Evolutionary conservation across 345 rosid genomes (phyloP).

Genomic region (Gossypium stocksii): DNA sequence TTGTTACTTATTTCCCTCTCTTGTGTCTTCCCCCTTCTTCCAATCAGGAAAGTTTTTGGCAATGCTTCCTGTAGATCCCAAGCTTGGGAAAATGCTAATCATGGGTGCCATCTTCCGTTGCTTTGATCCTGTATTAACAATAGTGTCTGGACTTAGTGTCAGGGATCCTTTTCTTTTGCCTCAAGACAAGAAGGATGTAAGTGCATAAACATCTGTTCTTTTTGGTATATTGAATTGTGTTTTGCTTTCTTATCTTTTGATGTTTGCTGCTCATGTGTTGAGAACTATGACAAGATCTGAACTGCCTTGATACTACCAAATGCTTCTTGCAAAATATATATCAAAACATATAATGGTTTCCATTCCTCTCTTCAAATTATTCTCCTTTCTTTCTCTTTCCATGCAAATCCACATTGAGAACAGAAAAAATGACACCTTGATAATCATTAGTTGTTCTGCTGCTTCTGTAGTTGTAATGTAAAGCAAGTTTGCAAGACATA

Average conservation of each 20-base stretch:
- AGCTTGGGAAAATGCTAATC: conserved; percentile 96
- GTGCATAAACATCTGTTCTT: conserved; percentile 17
- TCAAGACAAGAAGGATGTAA: conserved; percentile 94
- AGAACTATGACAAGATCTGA: background rate
- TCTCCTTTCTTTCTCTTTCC: background rate
- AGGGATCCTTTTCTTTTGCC: conserved; percentile 98
- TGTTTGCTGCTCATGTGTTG: background rate
- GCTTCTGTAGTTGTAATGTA: background rate
- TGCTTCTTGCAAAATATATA: background rate
- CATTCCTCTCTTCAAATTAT: background rate
- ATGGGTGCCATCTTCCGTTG: conserved; percentile 94
- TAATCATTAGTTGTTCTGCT: background rate
- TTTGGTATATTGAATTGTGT: background rate
- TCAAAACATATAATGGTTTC: background rate
- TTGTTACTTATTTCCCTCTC: conserved; percentile 1
- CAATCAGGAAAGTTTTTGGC: conserved; percentile 72
- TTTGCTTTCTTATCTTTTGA: background rate
- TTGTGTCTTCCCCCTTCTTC: conserved; percentile 6
- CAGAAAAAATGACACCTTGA: background rate
- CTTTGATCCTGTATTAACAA: conserved; percentile 88
- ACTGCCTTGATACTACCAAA: background rate
- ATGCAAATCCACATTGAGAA: background rate
- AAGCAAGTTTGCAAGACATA: background rate
- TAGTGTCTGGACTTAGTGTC: conserved; percentile 94
- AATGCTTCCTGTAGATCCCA: conserved; percentile 96